These are phyloP conservation scores for Barnettozyma pratensis DNA, from an alignment of 805 yeast species.

Conservation along the genomic window DNA sequence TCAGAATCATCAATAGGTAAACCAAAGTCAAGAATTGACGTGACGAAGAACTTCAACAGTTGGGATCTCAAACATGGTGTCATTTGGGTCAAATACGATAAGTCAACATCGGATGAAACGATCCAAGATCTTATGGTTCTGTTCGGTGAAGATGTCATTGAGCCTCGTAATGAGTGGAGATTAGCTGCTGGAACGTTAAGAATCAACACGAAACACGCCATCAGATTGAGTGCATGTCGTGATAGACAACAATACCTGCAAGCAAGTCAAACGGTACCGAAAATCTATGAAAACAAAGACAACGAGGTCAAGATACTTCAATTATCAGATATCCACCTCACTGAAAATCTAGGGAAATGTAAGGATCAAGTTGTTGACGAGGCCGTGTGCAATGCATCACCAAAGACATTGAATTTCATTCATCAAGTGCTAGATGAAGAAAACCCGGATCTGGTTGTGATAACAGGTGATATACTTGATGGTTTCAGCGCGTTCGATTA, in stretches of 20 bases:
- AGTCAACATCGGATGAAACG: slow-evolving; percentile 27
- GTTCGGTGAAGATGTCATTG: slow-evolving; percentile 51
- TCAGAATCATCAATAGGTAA: slow-evolving; percentile 24
- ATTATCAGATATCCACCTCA: slow-evolving; percentile 61
- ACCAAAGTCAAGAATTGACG: slow-evolving; percentile 23
- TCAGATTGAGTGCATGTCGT: not conserved
- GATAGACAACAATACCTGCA: not conserved
- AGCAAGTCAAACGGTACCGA: not conserved
- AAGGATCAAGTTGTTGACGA: slow-evolving; percentile 34
- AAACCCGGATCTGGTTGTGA: slow-evolving; percentile 55
- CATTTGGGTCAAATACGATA: slow-evolving; percentile 52
- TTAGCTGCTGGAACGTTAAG: slow-evolving; percentile 12
- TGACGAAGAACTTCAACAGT: slow-evolving; percentile 15
- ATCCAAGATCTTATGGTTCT: slow-evolving; percentile 45
- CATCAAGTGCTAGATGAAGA: slow-evolving; percentile 49
- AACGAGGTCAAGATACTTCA: slow-evolving; percentile 56
- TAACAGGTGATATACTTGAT: slow-evolving; percentile 63
- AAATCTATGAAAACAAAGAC: slow-evolving; percentile 23
- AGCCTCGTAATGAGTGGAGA: slow-evolving; percentile 56
- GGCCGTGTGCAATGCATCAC: slow-evolving; percentile 46
- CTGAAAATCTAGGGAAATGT: slow-evolving; percentile 54
- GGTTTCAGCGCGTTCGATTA: slow-evolving; percentile 55
- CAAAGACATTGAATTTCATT: slow-evolving; percentile 45
- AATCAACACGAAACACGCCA: not conserved
- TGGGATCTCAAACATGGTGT: slow-evolving; percentile 48